These are phyloP conservation scores for Mesostigma viride DNA, from an alignment of 139 green algal genomes.

Conservation along the genomic window DNA sequence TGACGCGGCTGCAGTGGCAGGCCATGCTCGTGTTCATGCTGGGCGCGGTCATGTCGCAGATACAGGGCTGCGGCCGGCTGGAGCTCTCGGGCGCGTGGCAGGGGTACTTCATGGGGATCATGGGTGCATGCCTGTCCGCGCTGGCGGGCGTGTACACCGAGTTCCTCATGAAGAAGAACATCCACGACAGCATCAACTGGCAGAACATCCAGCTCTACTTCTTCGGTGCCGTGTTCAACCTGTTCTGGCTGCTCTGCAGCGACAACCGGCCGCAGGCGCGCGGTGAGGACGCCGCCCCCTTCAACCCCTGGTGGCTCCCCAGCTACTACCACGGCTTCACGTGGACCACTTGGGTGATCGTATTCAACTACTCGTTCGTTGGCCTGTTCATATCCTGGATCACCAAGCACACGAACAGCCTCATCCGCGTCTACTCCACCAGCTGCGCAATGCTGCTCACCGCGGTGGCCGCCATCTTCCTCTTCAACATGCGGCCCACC, in stretches of 20 bases:
- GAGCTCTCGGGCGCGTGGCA: not conserved
- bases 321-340: conserved; percentile 38
- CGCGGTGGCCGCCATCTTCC: conserved; percentile 31
- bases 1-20: conserved; percentile 40
- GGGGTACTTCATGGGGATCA: conserved; percentile 16
- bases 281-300: too few species aligned
- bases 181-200: conserved; percentile 31
- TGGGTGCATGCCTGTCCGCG: conserved; percentile 12
- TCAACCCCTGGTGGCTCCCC: conserved; percentile 12
- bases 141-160: conserved; percentile 29
- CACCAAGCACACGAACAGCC: conserved; percentile 59
- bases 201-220: conserved; percentile 36
- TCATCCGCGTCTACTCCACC: conserved; percentile 52
- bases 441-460: conserved; percentile 56
- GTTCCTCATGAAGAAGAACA: conserved; percentile 27
- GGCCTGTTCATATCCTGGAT: conserved; percentile 45
- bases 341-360: conserved; percentile 40
- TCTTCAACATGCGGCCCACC: conserved; percentile 40
- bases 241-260: conserved; percentile 11
- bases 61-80: too few species aligned
- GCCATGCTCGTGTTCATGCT: conserved; percentile 42
- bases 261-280: too few species aligned
- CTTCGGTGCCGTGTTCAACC: conserved; percentile 27
- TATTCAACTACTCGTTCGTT: conserved; percentile 40
- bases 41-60: conserved; percentile 42